Base-by-base conservation (phyloP, 164 flowering plant genomes). In the Brasenia schreberi region DNA sequence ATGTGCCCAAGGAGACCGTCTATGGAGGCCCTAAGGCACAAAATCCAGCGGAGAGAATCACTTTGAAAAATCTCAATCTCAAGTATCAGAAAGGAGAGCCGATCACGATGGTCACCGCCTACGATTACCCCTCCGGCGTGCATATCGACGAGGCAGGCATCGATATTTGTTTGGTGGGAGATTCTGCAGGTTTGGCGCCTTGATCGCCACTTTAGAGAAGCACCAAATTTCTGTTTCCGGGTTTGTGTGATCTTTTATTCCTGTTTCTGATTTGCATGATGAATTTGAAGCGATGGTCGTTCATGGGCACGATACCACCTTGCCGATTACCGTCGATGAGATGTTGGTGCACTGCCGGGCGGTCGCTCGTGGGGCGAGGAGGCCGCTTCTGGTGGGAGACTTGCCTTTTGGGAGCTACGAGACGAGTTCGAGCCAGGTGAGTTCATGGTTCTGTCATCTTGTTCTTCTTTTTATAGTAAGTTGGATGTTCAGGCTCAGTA, bases 301-400 rank as follows among this genome's bases (percentile, higher is more conserved):
- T 23, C 98, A 94, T 68, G 98, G 97, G 43, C 84, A 94, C 65
- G 97, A 94, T 75, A 91, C 98, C 69, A 89, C 97, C 5, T 79
- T 94, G 56, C 98, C 97, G 0, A 87, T 94, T 67, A 67, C 89
- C 5, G 65, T 91, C 5, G 93, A 87, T 0, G 95, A 94, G 79
- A 94, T 94, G 95, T 85, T 94, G n/a, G 90, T 89, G 23, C 98
- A 94, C 62, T 94, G 98, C 65, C 83, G 96, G n/a, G 87, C 97
- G 9, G 98, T 87, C 18, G 87, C 96, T 23, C 88, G 98, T 7
- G 98, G 96, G 18, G 92, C 96, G 43, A 84, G 61, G 43, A 71
- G 81, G 7, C 95, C 97, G 0, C 80, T 94, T 18, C 92, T 94
- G 16, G 85, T 91, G 42, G 97, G 95, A 5, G 98, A 94, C 70